A percentile compares a stretch with the other conserved stretches of the same genome.
Conservation (phyloP, 2,329 filamentous ascomycete genomes). For the Alternaria ethzedia region DNA sequence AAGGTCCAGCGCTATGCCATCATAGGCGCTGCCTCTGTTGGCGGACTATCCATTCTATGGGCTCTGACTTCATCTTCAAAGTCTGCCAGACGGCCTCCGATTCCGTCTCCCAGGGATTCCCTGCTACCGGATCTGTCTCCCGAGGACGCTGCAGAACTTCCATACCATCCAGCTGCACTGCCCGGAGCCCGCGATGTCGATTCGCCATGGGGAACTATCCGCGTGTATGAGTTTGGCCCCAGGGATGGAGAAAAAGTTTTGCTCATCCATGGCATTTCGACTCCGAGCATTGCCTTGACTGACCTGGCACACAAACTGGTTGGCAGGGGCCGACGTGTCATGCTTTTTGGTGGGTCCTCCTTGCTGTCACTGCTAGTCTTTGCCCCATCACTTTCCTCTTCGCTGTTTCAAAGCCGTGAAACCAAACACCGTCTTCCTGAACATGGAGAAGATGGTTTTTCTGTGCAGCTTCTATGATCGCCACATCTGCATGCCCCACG, state of each 20-base stretch:
- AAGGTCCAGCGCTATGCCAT: conserved; percentile 24
- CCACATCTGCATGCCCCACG: conserved; percentile 5
- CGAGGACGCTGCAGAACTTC: conserved; percentile 38
- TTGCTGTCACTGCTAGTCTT: conserved; percentile 8
- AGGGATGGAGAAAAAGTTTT: conserved; percentile 73
- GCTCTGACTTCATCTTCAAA: conserved; percentile 27
- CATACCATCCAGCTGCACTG: conserved; percentile 73
- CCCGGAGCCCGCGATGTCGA: conserved; percentile 72
- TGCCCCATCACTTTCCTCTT: neutral
- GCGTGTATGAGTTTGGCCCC: conserved; percentile 83
- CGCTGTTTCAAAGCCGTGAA: neutral
- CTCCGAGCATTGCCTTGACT: conserved; percentile 73
- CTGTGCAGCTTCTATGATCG: neutral
- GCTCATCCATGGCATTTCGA: conserved; percentile 81
- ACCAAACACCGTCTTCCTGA: neutral
- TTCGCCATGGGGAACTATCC: conserved; percentile 72
- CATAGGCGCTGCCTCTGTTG: conserved; percentile 36
- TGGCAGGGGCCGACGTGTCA: conserved; percentile 72
- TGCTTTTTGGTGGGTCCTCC: conserved; percentile 69
- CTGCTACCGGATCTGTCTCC: conserved; percentile 33
- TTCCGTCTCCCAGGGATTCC: conserved; percentile 38
- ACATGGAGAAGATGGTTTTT: neutral
- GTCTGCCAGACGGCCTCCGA: conserved; percentile 17
- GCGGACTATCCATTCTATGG: conserved; percentile 30
- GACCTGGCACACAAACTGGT: conserved; percentile 71